phyloP scores from a whole-genome alignment of 2,329 filamentous ascomycete genomes.

The Aspergillus nomiae region DNA sequence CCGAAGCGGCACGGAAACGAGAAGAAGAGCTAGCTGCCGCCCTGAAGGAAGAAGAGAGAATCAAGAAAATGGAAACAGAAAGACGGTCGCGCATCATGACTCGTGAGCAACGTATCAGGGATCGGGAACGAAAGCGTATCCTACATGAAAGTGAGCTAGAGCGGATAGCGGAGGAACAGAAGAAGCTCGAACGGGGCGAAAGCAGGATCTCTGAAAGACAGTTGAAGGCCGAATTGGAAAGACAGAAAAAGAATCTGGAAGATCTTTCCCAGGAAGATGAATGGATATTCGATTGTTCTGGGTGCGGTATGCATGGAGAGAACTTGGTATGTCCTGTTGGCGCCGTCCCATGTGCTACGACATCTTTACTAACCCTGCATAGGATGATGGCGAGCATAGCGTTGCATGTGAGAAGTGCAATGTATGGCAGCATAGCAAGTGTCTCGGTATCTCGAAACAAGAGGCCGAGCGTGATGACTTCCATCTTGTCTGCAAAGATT shows the following conservation, averaged over 20 bases:
- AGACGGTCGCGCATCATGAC: constrained; percentile 79
- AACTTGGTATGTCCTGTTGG: constrained; percentile 57
- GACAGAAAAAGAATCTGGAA: constrained; percentile 73
- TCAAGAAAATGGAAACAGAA: constrained; percentile 70
- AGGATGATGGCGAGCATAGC: constrained; percentile 91
- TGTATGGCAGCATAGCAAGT: constrained; percentile 96
- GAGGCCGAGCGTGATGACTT: constrained; percentile 86
- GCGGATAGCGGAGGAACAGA: constrained; percentile 75
- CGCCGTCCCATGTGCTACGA: not conserved
- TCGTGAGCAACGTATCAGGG: constrained; percentile 79
- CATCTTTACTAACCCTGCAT: constrained; percentile 23
- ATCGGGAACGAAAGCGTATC: constrained; percentile 81
- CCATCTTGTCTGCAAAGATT: constrained; percentile 79
- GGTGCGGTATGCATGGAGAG: constrained; percentile 86
- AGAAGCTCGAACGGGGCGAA: constrained; percentile 57
- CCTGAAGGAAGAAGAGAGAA: constrained; percentile 59
- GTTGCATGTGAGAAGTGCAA: constrained; percentile 92
- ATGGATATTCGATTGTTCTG: constrained; percentile 90
- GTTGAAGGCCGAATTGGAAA: constrained; percentile 79
- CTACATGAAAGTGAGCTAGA: constrained; percentile 81
- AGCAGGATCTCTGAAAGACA: constrained; percentile 74
- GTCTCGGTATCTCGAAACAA: constrained; percentile 74
- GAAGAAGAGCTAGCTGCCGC: constrained; percentile 66
- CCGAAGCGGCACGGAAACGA: constrained; percentile 69
- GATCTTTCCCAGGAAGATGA: constrained; percentile 75